Evolutionary conservation across 805 yeast genomes (phyloP), one percentile per base, ranked within the genome.

Genomic region (Maudiozyma saulgeensis): DNA sequence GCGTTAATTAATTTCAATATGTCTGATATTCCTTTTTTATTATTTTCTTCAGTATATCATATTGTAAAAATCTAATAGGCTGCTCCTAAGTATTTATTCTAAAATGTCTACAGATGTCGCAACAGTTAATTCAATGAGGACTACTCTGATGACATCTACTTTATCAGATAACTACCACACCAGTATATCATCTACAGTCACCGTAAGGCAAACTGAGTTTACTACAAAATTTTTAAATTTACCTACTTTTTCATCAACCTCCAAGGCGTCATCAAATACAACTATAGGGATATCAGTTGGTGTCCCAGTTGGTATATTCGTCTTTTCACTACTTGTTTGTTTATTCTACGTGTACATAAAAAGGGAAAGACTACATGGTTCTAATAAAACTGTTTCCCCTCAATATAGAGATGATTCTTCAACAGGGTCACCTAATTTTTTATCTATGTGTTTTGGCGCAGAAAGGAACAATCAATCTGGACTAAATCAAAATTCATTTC

Each of bases 281-380:
- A 50, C 52, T 1, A 51, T 64, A 28, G 68, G 63, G 1, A 46
- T 64, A n/a, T 55, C 67, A 5, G 56, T 64, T 23, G 68, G 68
- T 1, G 48, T 64, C 16, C 68, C 68, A 2, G 51, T 64, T 13
- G 67, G 64, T 1, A 48, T 64, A 8, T 59, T 63, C 45, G 53
- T 56, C 40, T 47, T 61, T 7, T 60, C 58, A 2, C 43, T 63
- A 16, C 13, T 54, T 2, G 19, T 58, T 31, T 49, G 62, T 43
- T 44, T 60, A 26, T 35, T 55, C 2, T 56, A 53, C 46, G 54
- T 55, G 25, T 54, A 49, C 39, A 53, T 54, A 25, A 49, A 48
- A 9, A 56, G 48, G 38, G 49, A 47, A 32, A 13, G 42, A 9
- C 39, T 50, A 9, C 15, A 43, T 9, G 34, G 32, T 8, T 37